phyloP scores from a whole-genome alignment of 2,329 filamentous ascomycete species.

The Fusarium sambucinum region DNA sequence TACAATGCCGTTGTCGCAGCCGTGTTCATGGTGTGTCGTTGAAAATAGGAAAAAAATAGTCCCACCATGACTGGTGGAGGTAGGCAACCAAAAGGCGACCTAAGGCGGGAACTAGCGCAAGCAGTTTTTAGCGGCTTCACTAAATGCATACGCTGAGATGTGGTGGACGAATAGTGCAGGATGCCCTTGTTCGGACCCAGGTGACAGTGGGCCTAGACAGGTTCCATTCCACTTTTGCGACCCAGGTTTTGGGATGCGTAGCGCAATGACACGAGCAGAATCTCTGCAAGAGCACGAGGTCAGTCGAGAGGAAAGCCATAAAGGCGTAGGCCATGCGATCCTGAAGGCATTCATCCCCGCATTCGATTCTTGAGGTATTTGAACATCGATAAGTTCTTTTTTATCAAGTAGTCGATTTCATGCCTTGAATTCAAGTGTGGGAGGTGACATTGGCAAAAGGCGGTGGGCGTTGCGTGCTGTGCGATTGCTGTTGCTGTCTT shows the following conservation, averaged over 20 bases:
- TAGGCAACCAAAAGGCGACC: constrained; percentile 18
- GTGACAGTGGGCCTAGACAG: constrained; percentile 26
- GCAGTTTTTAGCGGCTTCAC: constrained; percentile 44
- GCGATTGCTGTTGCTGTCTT: constrained; percentile 8
- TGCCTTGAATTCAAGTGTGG: constrained; percentile 12
- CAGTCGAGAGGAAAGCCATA: constrained; percentile 11
- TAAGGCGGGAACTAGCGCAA: constrained; percentile 50
- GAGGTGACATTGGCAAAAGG: constrained; percentile 35
- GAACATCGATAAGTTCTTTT: not conserved
- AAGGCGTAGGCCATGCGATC: constrained; percentile 19
- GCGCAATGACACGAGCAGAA: constrained; percentile 19
- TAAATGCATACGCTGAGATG: constrained; percentile 49
- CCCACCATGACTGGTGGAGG: constrained; percentile 41
- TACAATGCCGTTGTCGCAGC: constrained; percentile 34
- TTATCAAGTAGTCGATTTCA: not conserved
- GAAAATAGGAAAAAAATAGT: constrained; percentile 45
- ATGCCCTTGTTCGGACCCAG: constrained; percentile 12
- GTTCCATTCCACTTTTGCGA: constrained; percentile 25
- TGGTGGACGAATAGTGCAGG: constrained; percentile 14
- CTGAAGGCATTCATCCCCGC: constrained; percentile 14
- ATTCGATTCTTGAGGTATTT: not conserved
- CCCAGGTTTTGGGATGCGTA: constrained; percentile 17
- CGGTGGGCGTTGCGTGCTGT: constrained; percentile 31
- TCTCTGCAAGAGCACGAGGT: constrained; percentile 25
- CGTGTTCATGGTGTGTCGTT: constrained; percentile 49